A percentile compares a stretch with the other conserved stretches of the same genome.
Evolutionary conservation across 176 grass and related monocot species (phyloP).

Genomic region (Chloris gayana): DNA sequence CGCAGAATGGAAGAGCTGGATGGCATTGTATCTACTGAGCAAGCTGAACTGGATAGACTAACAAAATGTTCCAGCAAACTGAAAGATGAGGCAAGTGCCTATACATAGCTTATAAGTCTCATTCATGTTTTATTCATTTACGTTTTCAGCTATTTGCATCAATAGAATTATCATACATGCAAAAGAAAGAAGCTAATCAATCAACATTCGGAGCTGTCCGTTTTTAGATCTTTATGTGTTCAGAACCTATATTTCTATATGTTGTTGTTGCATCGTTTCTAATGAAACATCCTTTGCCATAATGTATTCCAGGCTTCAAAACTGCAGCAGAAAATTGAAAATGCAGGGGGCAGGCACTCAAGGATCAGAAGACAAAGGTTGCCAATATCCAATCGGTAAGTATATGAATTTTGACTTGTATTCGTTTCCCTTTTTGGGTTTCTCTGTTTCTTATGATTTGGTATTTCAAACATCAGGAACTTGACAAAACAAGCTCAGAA

Average conservation of each 20-base stretch:
- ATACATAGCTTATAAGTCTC: slow-evolving; percentile 19
- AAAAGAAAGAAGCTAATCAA: slow-evolving; percentile 16
- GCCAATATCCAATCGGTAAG: slow-evolving; percentile 79
- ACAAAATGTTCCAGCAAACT: slow-evolving; percentile 83
- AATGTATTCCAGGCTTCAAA: slow-evolving; percentile 67
- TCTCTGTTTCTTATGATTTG: not conserved
- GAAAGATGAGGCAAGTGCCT: slow-evolving; percentile 71
- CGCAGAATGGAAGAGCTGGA: slow-evolving; percentile 69
- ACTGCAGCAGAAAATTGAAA: slow-evolving; percentile 97
- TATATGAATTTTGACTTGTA: slow-evolving; percentile 17
- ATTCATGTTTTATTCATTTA: not conserved
- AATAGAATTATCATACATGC: not conserved
- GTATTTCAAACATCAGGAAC: slow-evolving; percentile 57
- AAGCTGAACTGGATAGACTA: slow-evolving; percentile 71
- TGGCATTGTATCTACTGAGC: slow-evolving; percentile 59
- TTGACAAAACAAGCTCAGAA: slow-evolving; percentile 92
- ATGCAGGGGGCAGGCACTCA: slow-evolving; percentile 81
- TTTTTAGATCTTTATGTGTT: slow-evolving; percentile 1
- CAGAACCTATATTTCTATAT: slow-evolving; percentile 19
- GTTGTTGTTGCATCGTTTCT: not conserved
- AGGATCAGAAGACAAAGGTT: slow-evolving; percentile 94
- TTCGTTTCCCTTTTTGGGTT: not conserved
- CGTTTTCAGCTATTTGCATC: not conserved
- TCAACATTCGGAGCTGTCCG: not conserved
- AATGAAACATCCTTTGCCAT: slow-evolving; percentile 13